Evolutionary conservation across 352 stramenopile genomes (phyloP).

Genomic region (Phytophthora ramorum): DNA sequence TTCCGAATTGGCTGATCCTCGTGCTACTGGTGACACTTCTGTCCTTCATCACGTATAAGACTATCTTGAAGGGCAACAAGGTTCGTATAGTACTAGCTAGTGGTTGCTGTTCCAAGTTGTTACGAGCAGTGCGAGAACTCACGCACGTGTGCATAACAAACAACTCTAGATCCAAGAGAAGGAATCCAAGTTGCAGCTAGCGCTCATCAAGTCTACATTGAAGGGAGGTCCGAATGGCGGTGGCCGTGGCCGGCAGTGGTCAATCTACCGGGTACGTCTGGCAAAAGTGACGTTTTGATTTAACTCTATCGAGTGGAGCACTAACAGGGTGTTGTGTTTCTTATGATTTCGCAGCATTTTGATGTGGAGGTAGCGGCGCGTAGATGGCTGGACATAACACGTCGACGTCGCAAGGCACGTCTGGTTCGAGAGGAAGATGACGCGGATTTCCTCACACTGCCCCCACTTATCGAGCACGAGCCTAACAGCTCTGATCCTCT

Average conservation of each 20-base stretch:
- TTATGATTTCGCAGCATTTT: constrained; percentile 54
- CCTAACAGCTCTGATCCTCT: constrained; percentile 25
- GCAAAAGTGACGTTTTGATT: neutral
- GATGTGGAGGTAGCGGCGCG: constrained; percentile 62
- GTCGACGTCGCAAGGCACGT: constrained; percentile 49
- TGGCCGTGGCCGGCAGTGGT: constrained; percentile 56
- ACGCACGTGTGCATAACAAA: neutral
- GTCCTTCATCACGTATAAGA: constrained; percentile 73
- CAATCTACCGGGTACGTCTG: constrained; percentile 59
- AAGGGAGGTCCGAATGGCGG: constrained; percentile 49
- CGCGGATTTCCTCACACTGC: constrained; percentile 68
- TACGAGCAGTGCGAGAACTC: neutral
- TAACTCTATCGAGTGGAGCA: no score
- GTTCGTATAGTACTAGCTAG: constrained; percentile 21
- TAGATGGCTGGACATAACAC: constrained; percentile 67
- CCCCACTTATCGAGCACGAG: constrained; percentile 35
- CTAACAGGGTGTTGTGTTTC: neutral
- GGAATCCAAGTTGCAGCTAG: constrained; percentile 46
- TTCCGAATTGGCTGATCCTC: constrained; percentile 84
- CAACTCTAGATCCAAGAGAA: constrained; percentile 54
- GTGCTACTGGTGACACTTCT: constrained; percentile 71
- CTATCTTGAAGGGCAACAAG: constrained; percentile 67
- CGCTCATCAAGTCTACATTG: constrained; percentile 54
- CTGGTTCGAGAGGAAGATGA: constrained; percentile 51
- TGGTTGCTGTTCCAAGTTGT: neutral